A percentile compares a stretch with the other conserved stretches of the same genome.
phyloP scores from a whole-genome alignment of 2,329 filamentous ascomycete species.

The Eutypella sp. region DNA sequence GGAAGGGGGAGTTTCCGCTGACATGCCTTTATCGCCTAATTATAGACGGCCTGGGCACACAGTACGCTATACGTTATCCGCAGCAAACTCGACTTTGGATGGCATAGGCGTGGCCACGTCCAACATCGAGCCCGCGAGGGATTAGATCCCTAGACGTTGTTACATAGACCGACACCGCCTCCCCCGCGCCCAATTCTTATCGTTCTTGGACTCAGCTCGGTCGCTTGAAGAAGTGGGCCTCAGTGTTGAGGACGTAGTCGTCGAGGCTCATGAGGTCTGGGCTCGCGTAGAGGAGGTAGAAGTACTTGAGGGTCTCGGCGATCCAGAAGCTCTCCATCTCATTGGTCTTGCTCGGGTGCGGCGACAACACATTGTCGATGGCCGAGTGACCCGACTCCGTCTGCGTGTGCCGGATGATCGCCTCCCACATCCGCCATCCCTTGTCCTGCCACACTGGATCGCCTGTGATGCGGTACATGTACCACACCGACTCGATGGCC shows the following conservation, averaged over 20 bases:
- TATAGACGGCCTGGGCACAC: no score
- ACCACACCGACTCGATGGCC: constrained; percentile 83
- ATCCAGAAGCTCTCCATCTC: constrained; percentile 88
- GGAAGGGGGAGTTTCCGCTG: no score
- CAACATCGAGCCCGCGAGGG: no score
- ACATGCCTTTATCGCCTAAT: no score
- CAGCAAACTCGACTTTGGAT: no score
- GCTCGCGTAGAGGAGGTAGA: constrained; percentile 74
- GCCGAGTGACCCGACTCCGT: constrained; percentile 66
- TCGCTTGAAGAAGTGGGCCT: constrained; percentile 29
- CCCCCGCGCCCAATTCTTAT: no score
- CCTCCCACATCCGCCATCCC: constrained; percentile 81
- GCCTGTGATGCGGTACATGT: constrained; percentile 86
- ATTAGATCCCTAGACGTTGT: no score
- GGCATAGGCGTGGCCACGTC: no score
- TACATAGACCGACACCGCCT: no score
- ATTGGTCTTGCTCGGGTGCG: constrained; percentile 43
- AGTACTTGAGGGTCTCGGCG: constrained; percentile 89
- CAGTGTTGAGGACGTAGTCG: constrained; percentile 55
- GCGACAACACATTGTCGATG: constrained; percentile 55
- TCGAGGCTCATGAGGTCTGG: constrained; percentile 58
- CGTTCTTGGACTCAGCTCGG: constrained; percentile 11
- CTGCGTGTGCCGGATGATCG: constrained; percentile 61
- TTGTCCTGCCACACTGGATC: constrained; percentile 70
- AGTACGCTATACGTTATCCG: no score